Evolutionary conservation across 2,329 filamentous ascomycete genomes (phyloP).

Genomic region (Nigrospora osmanthi): DNA sequence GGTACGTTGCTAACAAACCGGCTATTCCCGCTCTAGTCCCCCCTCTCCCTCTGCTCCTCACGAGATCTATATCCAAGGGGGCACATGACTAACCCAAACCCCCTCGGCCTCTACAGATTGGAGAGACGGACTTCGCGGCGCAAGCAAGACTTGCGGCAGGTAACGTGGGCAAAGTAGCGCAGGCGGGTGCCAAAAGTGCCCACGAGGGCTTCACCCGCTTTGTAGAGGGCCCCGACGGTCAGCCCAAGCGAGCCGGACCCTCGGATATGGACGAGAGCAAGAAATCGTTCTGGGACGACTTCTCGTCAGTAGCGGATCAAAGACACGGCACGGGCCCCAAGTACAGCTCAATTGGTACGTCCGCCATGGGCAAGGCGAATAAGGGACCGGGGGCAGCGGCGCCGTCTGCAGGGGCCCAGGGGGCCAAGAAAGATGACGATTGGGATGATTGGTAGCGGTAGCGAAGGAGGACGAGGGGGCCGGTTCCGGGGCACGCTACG

Average conservation of each 20-base stretch:
- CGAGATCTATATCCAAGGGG: not conserved
- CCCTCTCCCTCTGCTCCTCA: not conserved
- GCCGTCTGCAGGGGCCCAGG: conserved; percentile 24
- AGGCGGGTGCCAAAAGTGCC: conserved; percentile 65
- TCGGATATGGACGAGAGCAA: conserved; percentile 53
- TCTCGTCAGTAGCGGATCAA: conserved; percentile 62
- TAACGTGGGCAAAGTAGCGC: conserved; percentile 58
- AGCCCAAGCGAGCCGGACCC: conserved; percentile 20
- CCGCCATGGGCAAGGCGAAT: conserved; percentile 49
- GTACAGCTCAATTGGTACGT: conserved; percentile 47
- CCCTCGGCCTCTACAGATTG: conserved; percentile 46
- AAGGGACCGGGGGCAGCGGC: conserved; percentile 17
- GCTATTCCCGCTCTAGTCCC: not conserved
- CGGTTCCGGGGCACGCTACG: too few species aligned
- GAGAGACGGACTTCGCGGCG: conserved; percentile 69
- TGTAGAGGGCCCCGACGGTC: conserved; percentile 61
- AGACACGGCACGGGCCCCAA: conserved; percentile 27
- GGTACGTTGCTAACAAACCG: conserved; percentile 37
- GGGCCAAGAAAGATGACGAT: conserved; percentile 43
- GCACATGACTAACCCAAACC: conserved; percentile 1
- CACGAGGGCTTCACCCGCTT: conserved; percentile 79
- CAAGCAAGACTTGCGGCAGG: conserved; percentile 55
- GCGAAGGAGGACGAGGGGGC: conserved; percentile 4
- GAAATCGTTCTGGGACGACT: conserved; percentile 88
- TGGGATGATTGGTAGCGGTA: conserved; percentile 55